phyloP scores from a whole-genome alignment of 306 rosid species.

The Cucurbita maxima region DNA sequence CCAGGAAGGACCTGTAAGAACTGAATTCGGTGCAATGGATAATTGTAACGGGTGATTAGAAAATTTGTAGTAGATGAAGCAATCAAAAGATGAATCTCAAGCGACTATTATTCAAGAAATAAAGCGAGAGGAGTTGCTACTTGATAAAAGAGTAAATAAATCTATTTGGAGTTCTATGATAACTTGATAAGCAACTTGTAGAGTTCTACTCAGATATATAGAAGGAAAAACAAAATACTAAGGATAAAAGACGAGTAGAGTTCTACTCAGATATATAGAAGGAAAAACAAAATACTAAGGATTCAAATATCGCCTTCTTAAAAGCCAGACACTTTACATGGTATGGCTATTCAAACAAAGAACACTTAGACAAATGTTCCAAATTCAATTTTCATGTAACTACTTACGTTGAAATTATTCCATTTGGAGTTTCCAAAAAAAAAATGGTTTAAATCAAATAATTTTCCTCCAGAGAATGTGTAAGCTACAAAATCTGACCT shows the following conservation, averaged over 20 bases:
- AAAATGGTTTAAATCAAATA: not conserved
- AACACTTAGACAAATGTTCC: not conserved
- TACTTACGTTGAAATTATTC: not conserved
- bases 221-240: not conserved
- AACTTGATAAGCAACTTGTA: not conserved
- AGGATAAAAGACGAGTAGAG: not conserved
- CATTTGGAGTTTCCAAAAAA: not conserved
- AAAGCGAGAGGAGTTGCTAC: too few species aligned
- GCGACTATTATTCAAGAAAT: too few species aligned
- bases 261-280: not conserved
- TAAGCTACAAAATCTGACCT: conserved; percentile 35
- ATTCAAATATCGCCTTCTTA: not conserved
- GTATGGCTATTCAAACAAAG: not conserved
- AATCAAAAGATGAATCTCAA: not conserved
- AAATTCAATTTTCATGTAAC: not conserved
- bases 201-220: not conserved
- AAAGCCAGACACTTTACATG: not conserved
- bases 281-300: not conserved
- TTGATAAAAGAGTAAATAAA: too few species aligned
- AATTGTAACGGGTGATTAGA: not conserved
- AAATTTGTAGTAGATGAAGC: not conserved
- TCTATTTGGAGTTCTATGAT: not conserved
- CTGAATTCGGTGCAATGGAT: too few species aligned
- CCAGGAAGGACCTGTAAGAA: not conserved
- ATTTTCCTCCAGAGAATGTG: too few species aligned